Evolutionary conservation across 495 filamentous ascomycete genomes (phyloP), one percentile per base, ranked within the genome.

Genomic region (Talaromyces proteolyticus): DNA sequence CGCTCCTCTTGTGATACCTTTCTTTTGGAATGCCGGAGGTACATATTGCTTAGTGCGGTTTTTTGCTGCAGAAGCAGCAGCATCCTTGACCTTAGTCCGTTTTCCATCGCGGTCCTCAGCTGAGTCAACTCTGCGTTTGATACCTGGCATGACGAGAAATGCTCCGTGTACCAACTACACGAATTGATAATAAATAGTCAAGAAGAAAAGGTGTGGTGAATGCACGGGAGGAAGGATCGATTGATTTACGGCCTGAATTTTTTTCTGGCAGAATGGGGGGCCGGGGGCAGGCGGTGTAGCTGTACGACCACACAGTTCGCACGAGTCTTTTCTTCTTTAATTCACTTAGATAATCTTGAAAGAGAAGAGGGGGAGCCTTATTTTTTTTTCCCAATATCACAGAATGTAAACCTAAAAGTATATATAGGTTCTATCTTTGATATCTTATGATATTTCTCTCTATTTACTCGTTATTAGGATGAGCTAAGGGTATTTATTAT

Each of bases 21-120:
- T 66, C 52, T 73, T 70, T 55, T 59, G 59, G 22, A 61, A 53
- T 24, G 54, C 57, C 42, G 59, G 53, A 34, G 53, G 39, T 56
- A 68, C 64, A 47, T 61, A 57, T 41, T 67, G 67, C 55, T 70
- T 72, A 16, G 36, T 45, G 42, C n/a, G n/a, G 41, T 37, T 42
- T 18, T 44, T 29, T 25, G 40, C 49, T 17, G 56, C 36, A 16
- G 66, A 50, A 41, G 57, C 62, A 54, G 63, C 57, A 40, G 38
- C 59, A 38, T 63, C 59, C 60, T 72, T 73, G 40, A 61, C 68
- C 60, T 73, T 75, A 53, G 61, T 68, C 37, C 72, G 65, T 60
- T 75, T 75, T 53, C 72, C 72, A 64, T 72, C 68, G 62, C 69
- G 67, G 49, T 72, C 69, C 39, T 73, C 69, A 24, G 60, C 60